phyloP scores from a whole-genome alignment of 495 filamentous ascomycete species.

The Penicillium longicatenatum region DNA sequence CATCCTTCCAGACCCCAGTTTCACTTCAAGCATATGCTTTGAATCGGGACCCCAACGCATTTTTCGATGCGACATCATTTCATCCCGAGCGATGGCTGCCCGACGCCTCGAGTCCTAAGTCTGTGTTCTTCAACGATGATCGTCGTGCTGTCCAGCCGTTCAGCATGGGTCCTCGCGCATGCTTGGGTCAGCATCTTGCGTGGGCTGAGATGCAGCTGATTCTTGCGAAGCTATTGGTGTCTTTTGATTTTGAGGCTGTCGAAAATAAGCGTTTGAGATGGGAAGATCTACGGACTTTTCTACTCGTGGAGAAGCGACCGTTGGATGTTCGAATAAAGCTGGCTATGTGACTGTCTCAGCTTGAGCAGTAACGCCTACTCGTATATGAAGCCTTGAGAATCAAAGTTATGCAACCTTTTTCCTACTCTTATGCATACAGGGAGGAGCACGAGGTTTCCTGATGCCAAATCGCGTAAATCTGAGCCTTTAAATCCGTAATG shows the following conservation, averaged over 20 bases:
- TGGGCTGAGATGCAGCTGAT: conserved; percentile 1
- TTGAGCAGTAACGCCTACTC: background rate
- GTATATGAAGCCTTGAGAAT: no score
- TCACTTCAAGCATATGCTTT: background rate
- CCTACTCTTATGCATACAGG: no score
- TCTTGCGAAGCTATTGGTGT: background rate
- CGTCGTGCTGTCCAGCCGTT: background rate
- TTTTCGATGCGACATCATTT: background rate
- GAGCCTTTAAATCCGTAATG: no score
- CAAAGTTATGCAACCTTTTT: no score
- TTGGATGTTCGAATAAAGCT: background rate
- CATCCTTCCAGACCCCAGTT: background rate
- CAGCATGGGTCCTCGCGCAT: background rate
- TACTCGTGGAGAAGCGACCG: background rate
- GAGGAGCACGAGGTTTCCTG: no score
- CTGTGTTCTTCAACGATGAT: background rate
- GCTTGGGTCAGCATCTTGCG: background rate
- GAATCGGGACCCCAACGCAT: background rate
- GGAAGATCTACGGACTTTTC: background rate
- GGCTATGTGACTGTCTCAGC: background rate
- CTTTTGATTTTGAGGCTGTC: background rate
- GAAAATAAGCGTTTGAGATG: background rate
- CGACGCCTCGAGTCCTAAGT: background rate
- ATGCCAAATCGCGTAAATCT: no score
- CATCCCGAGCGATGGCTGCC: background rate